Conservation (phyloP, 179 eudicot genomes). For the Sideroxylon spinosum region DNA sequence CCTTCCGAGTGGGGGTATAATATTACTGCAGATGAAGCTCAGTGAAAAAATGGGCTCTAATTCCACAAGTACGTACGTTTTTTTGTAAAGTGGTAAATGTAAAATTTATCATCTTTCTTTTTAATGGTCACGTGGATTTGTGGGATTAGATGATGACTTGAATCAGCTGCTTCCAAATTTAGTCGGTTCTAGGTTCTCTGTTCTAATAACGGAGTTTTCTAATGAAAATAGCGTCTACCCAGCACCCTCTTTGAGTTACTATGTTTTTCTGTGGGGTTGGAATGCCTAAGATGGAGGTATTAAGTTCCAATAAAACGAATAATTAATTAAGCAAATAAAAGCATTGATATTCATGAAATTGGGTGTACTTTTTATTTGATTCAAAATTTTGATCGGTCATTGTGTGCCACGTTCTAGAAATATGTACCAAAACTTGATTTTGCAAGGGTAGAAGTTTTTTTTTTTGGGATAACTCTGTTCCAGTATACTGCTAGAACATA, state of each 20-base stretch:
- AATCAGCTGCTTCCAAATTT: neutral
- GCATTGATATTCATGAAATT: no score
- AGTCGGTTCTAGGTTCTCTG: slow-evolving; percentile 5
- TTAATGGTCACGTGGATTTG: slow-evolving; percentile 1
- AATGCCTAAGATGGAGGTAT: no score
- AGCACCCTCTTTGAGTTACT: neutral
- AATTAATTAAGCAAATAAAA: no score
- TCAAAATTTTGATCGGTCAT: no score
- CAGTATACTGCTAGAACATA: no score
- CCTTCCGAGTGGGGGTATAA: slow-evolving; percentile 9
- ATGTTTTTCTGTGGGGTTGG: no score
- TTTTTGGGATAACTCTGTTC: no score
- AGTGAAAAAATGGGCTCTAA: slow-evolving; percentile 21
- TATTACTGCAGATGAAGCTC: slow-evolving; percentile 25
- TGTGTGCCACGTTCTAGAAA: no score
- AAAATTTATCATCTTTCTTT: slow-evolving; percentile 7
- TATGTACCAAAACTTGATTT: no score
- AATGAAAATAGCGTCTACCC: neutral
- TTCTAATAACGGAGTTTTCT: slow-evolving; percentile 5
- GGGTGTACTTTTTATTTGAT: no score
- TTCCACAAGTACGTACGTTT: slow-evolving; percentile 14
- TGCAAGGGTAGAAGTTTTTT: no score
- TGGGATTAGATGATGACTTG: slow-evolving; percentile 20
- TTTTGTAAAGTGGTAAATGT: slow-evolving; percentile 24
- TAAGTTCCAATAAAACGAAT: no score